Base-by-base conservation (phyloP, 768 basidiomycete genomes). In the Pleurotus tuoliensis region DNA sequence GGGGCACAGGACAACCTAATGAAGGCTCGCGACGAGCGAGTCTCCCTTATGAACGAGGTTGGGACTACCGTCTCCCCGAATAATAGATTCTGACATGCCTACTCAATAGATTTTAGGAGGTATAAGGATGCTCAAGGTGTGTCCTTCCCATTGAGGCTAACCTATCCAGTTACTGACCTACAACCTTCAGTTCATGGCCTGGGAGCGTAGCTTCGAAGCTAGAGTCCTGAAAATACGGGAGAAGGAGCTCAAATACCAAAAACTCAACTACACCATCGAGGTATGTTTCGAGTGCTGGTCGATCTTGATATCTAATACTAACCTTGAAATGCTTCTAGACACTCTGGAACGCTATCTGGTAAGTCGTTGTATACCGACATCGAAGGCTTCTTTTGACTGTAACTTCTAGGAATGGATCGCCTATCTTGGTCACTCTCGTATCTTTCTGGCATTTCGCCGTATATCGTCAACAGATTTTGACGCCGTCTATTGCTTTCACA, bases 11-110 rank as follows among this genome's bases (percentile, higher is more conserved):
- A 93, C 52, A 89, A 88, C 62, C 74, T 94, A 15, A 93, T 95
- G 94, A 94, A 94, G 71, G 82, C 91, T 24, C 82, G 92, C 25
- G 94, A 97, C 63, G 92, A 95, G 70, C 82, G 94, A 43, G 91
- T 94, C 20, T 78, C 89, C 3, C 72, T 96, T 50, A 97, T 96
- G 94, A 95, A 95, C 63, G 93, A 80, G 64, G 76, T 76, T 18
- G 22, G 71, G 61, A 37, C 46, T 20, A 34, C 6, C 18, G 6
- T 30, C 15, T 5, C n/a, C 4, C 9, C 38, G 6, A 13, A 25
- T 30, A 8, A 50, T 41, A 12, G 3, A 48, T 16, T 20, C 16
- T 52, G 8, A 34, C 11, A 11, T 48, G 13, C 30, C 9, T 52
- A 8, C 11, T 11, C 47, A 15, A 16, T 58, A 95, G 87, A 83